Evolutionary conservation across 345 rosid species (phyloP).

Genomic region (Euphorbia tirucalli): DNA sequence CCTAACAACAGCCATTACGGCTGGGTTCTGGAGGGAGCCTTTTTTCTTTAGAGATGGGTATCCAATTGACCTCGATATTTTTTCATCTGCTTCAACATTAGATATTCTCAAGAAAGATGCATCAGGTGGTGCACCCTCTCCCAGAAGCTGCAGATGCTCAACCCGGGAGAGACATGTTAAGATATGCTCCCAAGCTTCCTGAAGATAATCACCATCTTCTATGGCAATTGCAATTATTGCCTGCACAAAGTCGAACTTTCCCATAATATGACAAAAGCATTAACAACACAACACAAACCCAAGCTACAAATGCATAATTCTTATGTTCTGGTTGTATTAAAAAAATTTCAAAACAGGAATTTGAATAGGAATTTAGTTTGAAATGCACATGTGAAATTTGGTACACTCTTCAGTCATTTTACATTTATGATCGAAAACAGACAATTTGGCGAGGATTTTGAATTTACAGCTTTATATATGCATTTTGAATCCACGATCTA

Average conservation of each 20-base stretch:
- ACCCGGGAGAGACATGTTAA: slow-evolving; percentile 92
- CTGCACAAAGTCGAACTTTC: slow-evolving; percentile 34
- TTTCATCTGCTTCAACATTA: slow-evolving; percentile 67
- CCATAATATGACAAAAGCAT: neutral
- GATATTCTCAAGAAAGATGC: slow-evolving; percentile 74
- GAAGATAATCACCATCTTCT: slow-evolving; percentile 94
- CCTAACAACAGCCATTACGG: slow-evolving; percentile 95
- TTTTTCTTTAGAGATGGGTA: slow-evolving; percentile 74
- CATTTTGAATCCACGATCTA: neutral
- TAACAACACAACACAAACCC: neutral
- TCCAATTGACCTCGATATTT: slow-evolving; percentile 48
- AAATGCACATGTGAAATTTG: neutral
- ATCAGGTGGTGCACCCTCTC: slow-evolving; percentile 94
- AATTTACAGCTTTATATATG: neutral
- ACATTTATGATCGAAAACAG: neutral
- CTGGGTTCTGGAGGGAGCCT: slow-evolving; percentile 86
- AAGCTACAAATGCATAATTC: slow-evolving; percentile 3
- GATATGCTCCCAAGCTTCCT: slow-evolving; percentile 96
- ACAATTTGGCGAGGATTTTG: neutral
- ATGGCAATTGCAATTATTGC: slow-evolving; percentile 87
- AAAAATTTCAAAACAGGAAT: neutral
- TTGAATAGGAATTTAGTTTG: neutral
- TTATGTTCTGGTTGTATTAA: neutral
- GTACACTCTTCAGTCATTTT: neutral
- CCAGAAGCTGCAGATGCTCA: slow-evolving; percentile 91